Percentiles rank a stretch among this genome's conserved stretches.
Evolutionary conservation across 495 filamentous ascomycete genomes (phyloP).

Genomic region (Hypoxylon lienhwacheense): DNA sequence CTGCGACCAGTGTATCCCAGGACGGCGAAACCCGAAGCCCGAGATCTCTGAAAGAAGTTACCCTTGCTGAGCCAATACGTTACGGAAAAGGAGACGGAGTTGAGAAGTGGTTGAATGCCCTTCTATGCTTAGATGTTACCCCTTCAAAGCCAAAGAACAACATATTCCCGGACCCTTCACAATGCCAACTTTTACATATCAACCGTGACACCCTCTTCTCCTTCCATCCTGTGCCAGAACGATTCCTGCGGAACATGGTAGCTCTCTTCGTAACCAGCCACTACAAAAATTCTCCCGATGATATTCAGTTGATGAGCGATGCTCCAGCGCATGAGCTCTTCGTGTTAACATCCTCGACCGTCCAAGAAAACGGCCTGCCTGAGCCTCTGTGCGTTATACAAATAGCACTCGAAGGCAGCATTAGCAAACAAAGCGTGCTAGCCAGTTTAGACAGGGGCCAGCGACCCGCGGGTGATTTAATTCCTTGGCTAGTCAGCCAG

Average conservation of each 20-base stretch:
- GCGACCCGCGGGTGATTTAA: constrained; percentile 89
- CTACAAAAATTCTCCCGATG: constrained; percentile 98
- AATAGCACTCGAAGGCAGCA: constrained; percentile 90
- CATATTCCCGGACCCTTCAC: constrained; percentile 84
- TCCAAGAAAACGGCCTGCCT: constrained; percentile 77
- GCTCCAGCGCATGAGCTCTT: constrained; percentile 96
- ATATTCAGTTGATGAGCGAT: constrained; percentile 96
- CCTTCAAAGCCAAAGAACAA: constrained; percentile 71
- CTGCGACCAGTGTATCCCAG: constrained; percentile 60
- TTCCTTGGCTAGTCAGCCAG: constrained; percentile 96
- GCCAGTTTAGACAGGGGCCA: constrained; percentile 87
- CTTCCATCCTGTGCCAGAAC: constrained; percentile 95
- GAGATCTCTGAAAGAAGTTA: constrained; percentile 88
- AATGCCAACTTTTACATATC: constrained; percentile 88
- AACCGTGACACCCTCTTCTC: constrained; percentile 98
- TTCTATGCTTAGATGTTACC: constrained; percentile 92
- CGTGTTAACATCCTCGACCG: constrained; percentile 86
- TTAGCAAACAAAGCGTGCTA: constrained; percentile 88
- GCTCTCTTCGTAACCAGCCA: constrained; percentile 96
- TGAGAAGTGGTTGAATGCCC: constrained; percentile 93
- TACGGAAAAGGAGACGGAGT: constrained; percentile 90
- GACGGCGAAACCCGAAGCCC: constrained; percentile 63
- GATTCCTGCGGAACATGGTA: constrained; percentile 97
- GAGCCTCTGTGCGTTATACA: constrained; percentile 96
- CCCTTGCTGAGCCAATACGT: constrained; percentile 88